phyloP scores from a whole-genome alignment of 345 rosid genomes.

The Gossypium stocksii region DNA sequence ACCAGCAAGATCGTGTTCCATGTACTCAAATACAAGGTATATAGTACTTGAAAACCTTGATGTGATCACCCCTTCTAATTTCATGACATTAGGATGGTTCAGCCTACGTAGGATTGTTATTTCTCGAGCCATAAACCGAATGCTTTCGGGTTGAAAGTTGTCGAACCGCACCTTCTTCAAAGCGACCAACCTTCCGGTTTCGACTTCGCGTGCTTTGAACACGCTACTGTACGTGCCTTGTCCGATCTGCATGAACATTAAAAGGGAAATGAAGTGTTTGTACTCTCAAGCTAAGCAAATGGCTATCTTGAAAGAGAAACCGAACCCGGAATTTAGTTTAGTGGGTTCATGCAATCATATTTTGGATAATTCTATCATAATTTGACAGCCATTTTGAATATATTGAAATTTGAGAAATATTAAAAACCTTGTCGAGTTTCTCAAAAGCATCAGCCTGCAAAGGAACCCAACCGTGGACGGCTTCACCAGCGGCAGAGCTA shows the following conservation, averaged over 20 bases:
- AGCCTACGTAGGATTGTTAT: slow-evolving; percentile 68
- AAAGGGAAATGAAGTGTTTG: background rate
- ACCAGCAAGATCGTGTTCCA: slow-evolving; percentile 86
- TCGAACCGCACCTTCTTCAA: slow-evolving; percentile 74
- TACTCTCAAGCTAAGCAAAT: too few species aligned
- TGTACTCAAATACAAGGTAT: slow-evolving; percentile 77
- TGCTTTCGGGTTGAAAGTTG: slow-evolving; percentile 68
- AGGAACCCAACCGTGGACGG: slow-evolving; percentile 74
- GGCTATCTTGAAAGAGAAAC: too few species aligned
- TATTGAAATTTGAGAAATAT: background rate
- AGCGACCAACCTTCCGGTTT: slow-evolving; percentile 63
- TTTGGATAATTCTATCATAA: background rate
- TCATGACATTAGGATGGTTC: slow-evolving; percentile 73
- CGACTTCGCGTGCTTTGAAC: slow-evolving; percentile 67
- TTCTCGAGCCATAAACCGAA: slow-evolving; percentile 79
- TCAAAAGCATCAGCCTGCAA: slow-evolving; percentile 59
- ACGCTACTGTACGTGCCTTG: slow-evolving; percentile 90
- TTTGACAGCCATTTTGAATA: background rate
- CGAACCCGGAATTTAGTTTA: too few species aligned
- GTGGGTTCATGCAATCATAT: too few species aligned
- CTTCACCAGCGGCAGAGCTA: slow-evolving; percentile 58
- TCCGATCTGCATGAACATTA: slow-evolving; percentile 51
- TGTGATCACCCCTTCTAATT: slow-evolving; percentile 64
- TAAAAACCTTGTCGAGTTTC: slow-evolving; percentile 68
- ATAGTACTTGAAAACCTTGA: slow-evolving; percentile 53